Evolutionary conservation across 306 rosid species (phyloP), one percentile per base, ranked within the genome.

Genomic region (Acacia crassicarpa): DNA sequence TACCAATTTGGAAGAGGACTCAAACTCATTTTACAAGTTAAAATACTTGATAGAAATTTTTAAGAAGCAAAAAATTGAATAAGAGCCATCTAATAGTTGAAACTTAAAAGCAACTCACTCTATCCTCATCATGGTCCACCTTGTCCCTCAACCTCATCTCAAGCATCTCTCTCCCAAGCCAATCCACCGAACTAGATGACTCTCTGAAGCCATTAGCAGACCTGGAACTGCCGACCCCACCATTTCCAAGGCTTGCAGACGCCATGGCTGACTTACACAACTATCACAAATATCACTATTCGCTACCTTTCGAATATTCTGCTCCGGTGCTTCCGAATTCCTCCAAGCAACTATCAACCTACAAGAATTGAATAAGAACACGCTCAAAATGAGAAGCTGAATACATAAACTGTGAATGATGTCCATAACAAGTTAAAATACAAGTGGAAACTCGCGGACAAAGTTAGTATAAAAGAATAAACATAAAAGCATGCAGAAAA

Each of bases 161-260:
- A 75, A 92, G 93, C 98, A 95, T 93, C 94, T 95, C 99, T 82
- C 96, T 91, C 6, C 97, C 98, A n/a, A 95, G 94, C 99, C 99
- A 95, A 82, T 95, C 99, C 45, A 95, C 96, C 5, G 98, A 93
- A 75, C 89, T 89, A 20, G 99, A 93, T 3, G 99, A 91, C 79
- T 87, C 92, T 84, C 96, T 91, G 71, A 91, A 90, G 84, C 85
- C 96, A 85, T 90, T 89, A 81, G 68, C 89, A 77, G 99, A 91
- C 91, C 99, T 93, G 51, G 98, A 95, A 85, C 97, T 91, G 58
- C 99, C 98, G 10, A 80, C 93, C 78, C 94, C 98, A 35, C 98
- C 95, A 81, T 89, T 93, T 83, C 96, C 97, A 63, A 94, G 90
- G 87, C 94, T 81, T 54, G 97, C 97, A 75, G 99, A 95, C 10